Evolutionary conservation across 805 yeast genomes (phyloP).

Genomic region (Blastobotrys chiropterorum): DNA sequence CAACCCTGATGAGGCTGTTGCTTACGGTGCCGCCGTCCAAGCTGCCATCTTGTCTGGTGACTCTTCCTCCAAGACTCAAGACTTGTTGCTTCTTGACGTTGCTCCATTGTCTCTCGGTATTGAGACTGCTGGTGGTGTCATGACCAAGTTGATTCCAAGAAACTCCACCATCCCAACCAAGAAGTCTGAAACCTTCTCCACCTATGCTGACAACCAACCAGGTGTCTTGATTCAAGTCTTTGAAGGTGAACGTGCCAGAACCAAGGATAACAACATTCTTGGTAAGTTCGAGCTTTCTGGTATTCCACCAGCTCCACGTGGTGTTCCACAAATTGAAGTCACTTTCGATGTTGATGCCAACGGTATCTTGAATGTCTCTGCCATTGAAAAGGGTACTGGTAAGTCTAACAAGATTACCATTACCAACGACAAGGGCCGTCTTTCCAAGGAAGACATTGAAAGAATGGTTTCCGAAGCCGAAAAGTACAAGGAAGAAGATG

Average conservation of each 20-base stretch:
- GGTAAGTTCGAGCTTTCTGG: constrained; percentile 97
- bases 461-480: constrained; percentile 98
- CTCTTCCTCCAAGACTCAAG: constrained; percentile 93
- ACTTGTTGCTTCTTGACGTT: constrained; percentile 88
- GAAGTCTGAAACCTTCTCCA: constrained; percentile 94
- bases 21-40: constrained; percentile 98
- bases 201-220: constrained; percentile 97
- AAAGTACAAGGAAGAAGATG: constrained; percentile 95
- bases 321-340: constrained; percentile 97
- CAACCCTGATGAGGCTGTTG: constrained; percentile 99
- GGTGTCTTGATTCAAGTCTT: constrained; percentile 96
- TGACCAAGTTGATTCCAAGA: constrained; percentile 97
- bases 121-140: constrained; percentile 99
- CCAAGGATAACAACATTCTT: constrained; percentile 90
- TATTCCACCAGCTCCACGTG: constrained; percentile 98
- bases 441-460: constrained; percentile 95
- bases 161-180: constrained; percentile 97
- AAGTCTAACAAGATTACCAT: constrained; percentile 94
- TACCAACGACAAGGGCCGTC: constrained; percentile 98
- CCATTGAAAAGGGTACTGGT: constrained; percentile 98
- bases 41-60: constrained; percentile 96
- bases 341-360: constrained; percentile 96
- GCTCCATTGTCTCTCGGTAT: constrained; percentile 97
- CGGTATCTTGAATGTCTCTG: constrained; percentile 94
- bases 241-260: constrained; percentile 97